phyloP scores from a whole-genome alignment of 2,329 filamentous ascomycete species.

The Fusarium drepaniforme region DNA sequence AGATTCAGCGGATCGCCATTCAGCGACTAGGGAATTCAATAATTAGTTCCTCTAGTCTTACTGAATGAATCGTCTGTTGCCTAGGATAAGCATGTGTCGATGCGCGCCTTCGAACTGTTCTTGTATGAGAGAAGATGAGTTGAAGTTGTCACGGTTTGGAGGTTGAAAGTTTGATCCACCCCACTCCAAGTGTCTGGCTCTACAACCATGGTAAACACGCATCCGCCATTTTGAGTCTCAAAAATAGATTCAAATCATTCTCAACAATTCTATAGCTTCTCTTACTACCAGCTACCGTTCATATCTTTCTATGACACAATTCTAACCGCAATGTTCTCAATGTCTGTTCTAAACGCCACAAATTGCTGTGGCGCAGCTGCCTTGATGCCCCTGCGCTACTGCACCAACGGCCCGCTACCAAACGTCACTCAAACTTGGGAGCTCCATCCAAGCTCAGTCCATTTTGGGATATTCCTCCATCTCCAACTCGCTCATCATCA shows the following conservation, averaged over 20 bases:
- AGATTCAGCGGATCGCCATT: conserved; percentile 7
- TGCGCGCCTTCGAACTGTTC: neutral
- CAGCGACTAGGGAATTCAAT: neutral
- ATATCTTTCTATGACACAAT: neutral
- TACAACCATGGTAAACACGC: neutral
- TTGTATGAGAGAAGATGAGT: neutral
- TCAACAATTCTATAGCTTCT: neutral
- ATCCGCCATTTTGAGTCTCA: neutral
- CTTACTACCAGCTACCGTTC: neutral
- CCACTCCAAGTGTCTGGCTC: neutral
- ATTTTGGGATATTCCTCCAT: conserved; percentile 30
- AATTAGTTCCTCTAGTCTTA: neutral
- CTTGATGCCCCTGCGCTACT: conserved; percentile 4
- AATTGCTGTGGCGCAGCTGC: conserved; percentile 28
- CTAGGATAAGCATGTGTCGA: neutral
- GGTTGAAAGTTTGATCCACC: conserved; percentile 1
- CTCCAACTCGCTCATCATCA: conserved; percentile 34
- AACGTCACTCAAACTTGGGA: conserved; percentile 35
- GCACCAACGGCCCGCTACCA: conserved; percentile 17
- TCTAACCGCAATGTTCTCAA: neutral
- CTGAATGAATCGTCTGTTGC: neutral
- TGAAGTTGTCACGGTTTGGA: neutral
- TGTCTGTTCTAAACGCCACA: conserved; percentile 17
- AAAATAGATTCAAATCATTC: neutral
- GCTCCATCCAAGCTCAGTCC: conserved; percentile 13